Percentiles rank a stretch among this genome's conserved stretches.
Conservation (phyloP, 805 yeast species). For the Wickerhamia fluorescens region DNA sequence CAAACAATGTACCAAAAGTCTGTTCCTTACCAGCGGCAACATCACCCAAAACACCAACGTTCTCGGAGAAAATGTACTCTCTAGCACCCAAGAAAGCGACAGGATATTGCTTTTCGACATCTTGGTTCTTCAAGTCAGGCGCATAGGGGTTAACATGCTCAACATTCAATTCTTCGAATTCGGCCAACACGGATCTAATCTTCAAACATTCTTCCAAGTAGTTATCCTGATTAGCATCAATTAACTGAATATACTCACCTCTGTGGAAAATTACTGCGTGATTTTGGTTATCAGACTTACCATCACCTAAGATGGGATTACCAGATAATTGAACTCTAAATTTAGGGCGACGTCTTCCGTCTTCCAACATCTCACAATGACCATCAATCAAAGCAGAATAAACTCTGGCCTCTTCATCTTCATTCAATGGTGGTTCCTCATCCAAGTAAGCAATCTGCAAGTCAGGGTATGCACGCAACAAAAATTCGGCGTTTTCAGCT, state of each 20-base stretch:
- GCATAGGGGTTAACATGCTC: slow-evolving; percentile 81
- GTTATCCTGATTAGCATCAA: slow-evolving; percentile 85
- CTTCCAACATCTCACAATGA: slow-evolving; percentile 57
- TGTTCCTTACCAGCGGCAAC: slow-evolving; percentile 90
- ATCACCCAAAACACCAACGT: slow-evolving; percentile 80
- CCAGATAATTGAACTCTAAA: slow-evolving; percentile 76
- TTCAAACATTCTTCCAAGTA: slow-evolving; percentile 80
- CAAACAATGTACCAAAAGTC: slow-evolving; percentile 79
- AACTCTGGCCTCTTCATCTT: slow-evolving; percentile 64
- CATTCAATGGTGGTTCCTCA: slow-evolving; percentile 75
- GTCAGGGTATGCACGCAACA: slow-evolving; percentile 79
- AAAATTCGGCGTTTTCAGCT: slow-evolving; percentile 71
- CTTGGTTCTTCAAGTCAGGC: slow-evolving; percentile 56
- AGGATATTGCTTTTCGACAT: slow-evolving; percentile 43
- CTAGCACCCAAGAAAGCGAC: slow-evolving; percentile 86
- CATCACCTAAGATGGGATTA: slow-evolving; percentile 82
- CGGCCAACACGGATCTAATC: slow-evolving; percentile 74
- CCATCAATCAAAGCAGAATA: slow-evolving; percentile 79
- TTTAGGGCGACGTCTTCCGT: slow-evolving; percentile 60
- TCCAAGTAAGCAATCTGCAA: slow-evolving; percentile 89
- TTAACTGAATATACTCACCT: slow-evolving; percentile 79
- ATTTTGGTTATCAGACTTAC: slow-evolving; percentile 83
- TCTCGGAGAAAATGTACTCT: slow-evolving; percentile 82
- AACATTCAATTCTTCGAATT: slow-evolving; percentile 69
- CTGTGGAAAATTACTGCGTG: slow-evolving; percentile 73